Evolutionary conservation across 2,329 filamentous ascomycete genomes (phyloP).

Genomic region (Thelonectria olida): DNA sequence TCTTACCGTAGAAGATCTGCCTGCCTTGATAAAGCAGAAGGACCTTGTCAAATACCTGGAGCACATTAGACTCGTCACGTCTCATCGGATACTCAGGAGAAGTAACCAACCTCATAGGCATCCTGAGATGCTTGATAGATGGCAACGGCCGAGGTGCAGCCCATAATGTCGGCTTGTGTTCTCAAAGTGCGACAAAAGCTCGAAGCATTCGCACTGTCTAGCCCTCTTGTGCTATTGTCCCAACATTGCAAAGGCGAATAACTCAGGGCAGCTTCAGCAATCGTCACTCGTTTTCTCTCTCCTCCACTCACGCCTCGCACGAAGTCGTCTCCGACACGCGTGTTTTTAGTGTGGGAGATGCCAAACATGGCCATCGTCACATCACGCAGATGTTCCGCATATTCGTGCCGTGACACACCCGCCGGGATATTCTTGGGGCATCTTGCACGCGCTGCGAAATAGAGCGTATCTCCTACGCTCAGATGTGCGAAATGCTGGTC

Average conservation of each 20-base stretch:
- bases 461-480: constrained; percentile 77
- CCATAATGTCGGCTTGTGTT: constrained; percentile 66
- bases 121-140: constrained; percentile 67
- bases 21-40: constrained; percentile 73
- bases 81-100: not conserved
- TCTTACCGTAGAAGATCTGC: constrained; percentile 60
- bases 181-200: constrained; percentile 70
- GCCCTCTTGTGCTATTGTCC: constrained; percentile 72
- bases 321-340: constrained; percentile 75
- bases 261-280: constrained; percentile 42
- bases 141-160: constrained; percentile 65
- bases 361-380: constrained; percentile 76
- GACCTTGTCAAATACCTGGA: constrained; percentile 72
- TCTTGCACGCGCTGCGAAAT: constrained; percentile 74
- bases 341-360: constrained; percentile 73
- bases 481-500: constrained; percentile 80
- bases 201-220: constrained; percentile 70
- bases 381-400: constrained; percentile 69
- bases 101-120: constrained; percentile 31
- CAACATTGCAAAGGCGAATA: constrained; percentile 68
- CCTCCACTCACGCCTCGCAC: constrained; percentile 63
- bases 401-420: constrained; percentile 60
- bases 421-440: constrained; percentile 66
- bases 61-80: not conserved
- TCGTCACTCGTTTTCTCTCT: constrained; percentile 53